These are phyloP conservation scores for Mycena pura DNA, from an alignment of 768 basidiomycete genomes.

Conservation along the genomic window DNA sequence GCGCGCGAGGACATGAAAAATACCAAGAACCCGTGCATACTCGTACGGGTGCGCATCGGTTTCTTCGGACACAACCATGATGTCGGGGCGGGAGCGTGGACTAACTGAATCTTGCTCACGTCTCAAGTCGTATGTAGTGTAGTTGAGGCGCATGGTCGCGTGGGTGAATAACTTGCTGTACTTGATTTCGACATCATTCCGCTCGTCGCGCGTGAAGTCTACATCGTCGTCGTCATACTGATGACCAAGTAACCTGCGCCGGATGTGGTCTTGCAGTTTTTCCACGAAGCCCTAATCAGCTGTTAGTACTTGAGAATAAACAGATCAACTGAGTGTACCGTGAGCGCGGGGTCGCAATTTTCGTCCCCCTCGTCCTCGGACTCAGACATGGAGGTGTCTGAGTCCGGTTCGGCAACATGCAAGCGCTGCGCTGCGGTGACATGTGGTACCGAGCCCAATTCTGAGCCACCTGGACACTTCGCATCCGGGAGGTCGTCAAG, in stretches of 20 bases:
- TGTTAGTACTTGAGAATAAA: not conserved
- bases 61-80: conserved; percentile 1
- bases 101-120: conserved; percentile 8
- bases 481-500: not conserved
- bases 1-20: not conserved
- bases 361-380: no score
- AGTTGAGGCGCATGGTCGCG: not conserved
- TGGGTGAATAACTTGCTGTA: not conserved
- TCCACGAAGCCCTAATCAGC: not conserved
- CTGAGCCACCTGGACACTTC: no score
- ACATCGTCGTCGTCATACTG: conserved; percentile 5
- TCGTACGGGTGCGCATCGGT: not conserved
- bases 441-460: no score
- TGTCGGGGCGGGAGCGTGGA: not conserved
- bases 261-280: not conserved
- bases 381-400: no score
- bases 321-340: not conserved
- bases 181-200: not conserved
- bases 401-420: no score
- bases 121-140: not conserved
- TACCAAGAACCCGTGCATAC: not conserved
- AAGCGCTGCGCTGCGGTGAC: no score
- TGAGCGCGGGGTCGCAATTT: not conserved
- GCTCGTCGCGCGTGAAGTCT: not conserved
- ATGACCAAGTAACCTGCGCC: not conserved